Conservation (phyloP, 352 stramenopile genomes). For the Phytophthora sansomeana region DNA sequence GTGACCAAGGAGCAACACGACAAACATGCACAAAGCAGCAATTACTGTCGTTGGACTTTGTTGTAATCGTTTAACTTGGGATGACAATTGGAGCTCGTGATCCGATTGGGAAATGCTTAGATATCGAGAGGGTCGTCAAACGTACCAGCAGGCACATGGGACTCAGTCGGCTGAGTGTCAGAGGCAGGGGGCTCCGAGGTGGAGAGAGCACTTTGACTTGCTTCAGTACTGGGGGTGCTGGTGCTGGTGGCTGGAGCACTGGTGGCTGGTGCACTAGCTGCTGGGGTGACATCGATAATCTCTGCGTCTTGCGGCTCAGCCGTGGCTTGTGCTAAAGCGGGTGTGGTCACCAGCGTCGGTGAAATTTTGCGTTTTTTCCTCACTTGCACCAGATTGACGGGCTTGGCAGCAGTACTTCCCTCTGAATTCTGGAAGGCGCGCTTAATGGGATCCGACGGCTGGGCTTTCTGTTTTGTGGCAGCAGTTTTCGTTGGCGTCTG, state of each 20-base stretch:
- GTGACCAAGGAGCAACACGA: constrained; percentile 28
- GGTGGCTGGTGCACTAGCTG: neutral
- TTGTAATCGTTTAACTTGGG: constrained; percentile 32
- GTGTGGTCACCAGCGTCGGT: constrained; percentile 46
- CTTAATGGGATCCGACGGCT: constrained; percentile 27
- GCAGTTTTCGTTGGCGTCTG: constrained; percentile 27
- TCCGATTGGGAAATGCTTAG: constrained; percentile 21
- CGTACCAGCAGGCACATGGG: constrained; percentile 24
- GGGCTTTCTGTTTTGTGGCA: constrained; percentile 40
- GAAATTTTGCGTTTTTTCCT: constrained; percentile 87
- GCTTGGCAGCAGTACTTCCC: constrained; percentile 16
- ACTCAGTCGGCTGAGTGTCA: constrained; percentile 5
- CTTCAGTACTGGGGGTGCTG: constrained; percentile 6
- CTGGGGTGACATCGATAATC: constrained; percentile 1
- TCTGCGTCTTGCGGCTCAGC: neutral
- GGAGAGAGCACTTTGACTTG: constrained; percentile 15
- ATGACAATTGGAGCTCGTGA: constrained; percentile 17
- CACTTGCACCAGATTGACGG: constrained; percentile 77
- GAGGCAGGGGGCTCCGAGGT: constrained; percentile 8
- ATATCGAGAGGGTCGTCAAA: constrained; percentile 41
- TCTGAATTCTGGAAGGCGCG: constrained; percentile 33
- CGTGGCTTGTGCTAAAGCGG: constrained; percentile 1
- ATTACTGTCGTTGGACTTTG: constrained; percentile 1
- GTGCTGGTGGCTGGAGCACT: constrained; percentile 3
- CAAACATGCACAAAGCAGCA: too few relatives aligned